Percentiles rank a stretch among this genome's conserved stretches.
These are phyloP conservation scores for Cornus florida DNA, from an alignment of 148 eudicot species.

Conservation along the genomic window DNA sequence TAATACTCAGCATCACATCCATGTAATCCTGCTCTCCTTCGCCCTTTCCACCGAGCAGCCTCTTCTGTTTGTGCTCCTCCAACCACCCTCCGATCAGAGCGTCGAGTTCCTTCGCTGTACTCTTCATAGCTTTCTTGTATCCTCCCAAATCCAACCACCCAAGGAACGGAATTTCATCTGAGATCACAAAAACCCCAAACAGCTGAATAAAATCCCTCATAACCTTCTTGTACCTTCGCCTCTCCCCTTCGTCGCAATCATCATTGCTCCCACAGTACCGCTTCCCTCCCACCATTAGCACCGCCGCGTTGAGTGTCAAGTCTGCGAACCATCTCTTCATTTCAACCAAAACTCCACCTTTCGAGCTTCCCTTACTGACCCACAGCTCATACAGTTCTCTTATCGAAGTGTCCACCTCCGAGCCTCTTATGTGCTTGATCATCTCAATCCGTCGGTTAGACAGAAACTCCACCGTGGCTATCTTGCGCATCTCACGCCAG, in stretches of 20 bases:
- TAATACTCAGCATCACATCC: no score
- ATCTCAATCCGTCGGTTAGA: background rate
- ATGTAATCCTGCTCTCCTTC: no score
- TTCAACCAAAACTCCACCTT: background rate
- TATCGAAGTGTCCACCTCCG: background rate
- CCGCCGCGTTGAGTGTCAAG: background rate
- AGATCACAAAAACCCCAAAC: background rate
- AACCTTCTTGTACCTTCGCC: background rate
- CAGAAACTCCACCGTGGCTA: background rate
- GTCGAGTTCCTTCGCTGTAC: background rate
- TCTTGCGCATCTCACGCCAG: constrained; percentile 8
- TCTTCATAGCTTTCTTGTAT: constrained; percentile 11
- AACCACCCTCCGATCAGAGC: background rate
- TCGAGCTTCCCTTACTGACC: background rate
- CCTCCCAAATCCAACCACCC: background rate
- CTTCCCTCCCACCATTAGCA: background rate
- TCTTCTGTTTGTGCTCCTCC: no score
- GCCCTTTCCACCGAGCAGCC: no score
- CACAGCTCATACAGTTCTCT: background rate
- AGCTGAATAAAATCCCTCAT: background rate
- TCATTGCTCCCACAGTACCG: background rate
- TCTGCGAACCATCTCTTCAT: background rate
- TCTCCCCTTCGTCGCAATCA: background rate
- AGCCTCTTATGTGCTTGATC: background rate
- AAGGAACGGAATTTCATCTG: background rate